phyloP scores from a whole-genome alignment of 495 filamentous ascomycete genomes.

The Beverwykella pulmonaria region DNA sequence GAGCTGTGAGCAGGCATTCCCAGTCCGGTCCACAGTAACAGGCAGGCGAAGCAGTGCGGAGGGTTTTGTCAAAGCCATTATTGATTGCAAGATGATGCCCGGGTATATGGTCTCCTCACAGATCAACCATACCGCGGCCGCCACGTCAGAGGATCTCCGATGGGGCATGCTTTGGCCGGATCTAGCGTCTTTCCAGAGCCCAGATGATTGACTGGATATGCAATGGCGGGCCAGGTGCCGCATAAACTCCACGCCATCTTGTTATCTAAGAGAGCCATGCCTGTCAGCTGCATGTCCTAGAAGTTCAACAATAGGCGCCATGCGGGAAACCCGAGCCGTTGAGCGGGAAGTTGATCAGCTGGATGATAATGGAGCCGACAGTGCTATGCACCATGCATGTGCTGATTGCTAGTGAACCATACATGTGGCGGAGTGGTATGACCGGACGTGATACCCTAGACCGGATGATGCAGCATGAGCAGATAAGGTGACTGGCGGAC shows the following conservation, averaged over 20 bases:
- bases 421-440: conserved; percentile 32
- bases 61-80: conserved; percentile 34
- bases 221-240: conserved; percentile 38
- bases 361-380: conserved; percentile 25
- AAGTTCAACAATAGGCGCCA: conserved; percentile 37
- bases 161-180: conserved; percentile 40
- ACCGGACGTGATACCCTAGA: conserved; percentile 33
- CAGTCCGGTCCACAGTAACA: conserved; percentile 24
- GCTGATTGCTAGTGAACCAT: conserved; percentile 28
- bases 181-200: conserved; percentile 38
- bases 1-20: conserved; percentile 33
- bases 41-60: conserved; percentile 30
- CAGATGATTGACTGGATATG: conserved; percentile 43
- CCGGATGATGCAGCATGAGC: conserved; percentile 36
- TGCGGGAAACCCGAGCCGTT: conserved; percentile 38
- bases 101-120: conserved; percentile 33
- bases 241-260: conserved; percentile 39
- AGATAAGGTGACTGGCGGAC: conserved; percentile 44
- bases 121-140: conserved; percentile 42
- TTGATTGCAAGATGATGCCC: conserved; percentile 34
- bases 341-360: conserved; percentile 41
- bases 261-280: conserved; percentile 38
- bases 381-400: conserved; percentile 36
- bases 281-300: conserved; percentile 42
- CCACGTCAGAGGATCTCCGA: conserved; percentile 47